A percentile compares a stretch with the other conserved stretches of the same genome.
These are phyloP conservation scores for Xylaria sp. DNA, from an alignment of 2,329 filamentous ascomycete genomes.

Conservation along the genomic window DNA sequence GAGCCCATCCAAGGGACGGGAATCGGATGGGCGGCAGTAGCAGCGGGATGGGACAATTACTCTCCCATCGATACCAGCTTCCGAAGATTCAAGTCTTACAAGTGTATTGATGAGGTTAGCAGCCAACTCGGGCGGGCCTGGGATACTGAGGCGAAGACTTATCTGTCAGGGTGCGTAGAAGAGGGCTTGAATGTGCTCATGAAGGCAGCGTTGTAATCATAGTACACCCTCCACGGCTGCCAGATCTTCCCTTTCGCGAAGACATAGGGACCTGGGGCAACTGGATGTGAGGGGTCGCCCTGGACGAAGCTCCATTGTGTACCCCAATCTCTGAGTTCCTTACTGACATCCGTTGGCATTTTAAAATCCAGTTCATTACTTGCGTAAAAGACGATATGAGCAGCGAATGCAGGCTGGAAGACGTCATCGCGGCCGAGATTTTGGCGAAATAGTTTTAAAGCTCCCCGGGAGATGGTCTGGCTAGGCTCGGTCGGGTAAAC, in stretches of 20 bases:
- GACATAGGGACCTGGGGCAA: background rate
- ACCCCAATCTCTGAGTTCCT: background rate
- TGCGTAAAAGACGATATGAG: background rate
- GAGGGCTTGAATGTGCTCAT: slow-evolving; percentile 6
- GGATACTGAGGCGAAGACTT: background rate
- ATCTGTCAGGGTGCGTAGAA: background rate
- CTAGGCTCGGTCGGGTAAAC: background rate
- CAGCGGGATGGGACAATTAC: slow-evolving; percentile 2
- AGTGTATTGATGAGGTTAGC: background rate
- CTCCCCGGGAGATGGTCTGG: background rate
- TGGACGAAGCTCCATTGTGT: background rate
- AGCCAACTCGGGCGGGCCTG: background rate
- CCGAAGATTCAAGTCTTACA: background rate
- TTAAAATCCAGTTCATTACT: background rate
- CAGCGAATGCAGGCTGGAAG: background rate
- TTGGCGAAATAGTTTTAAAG: background rate
- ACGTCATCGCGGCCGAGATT: background rate
- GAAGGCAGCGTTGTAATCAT: background rate
- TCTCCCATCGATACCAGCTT: background rate
- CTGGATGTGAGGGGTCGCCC: background rate
- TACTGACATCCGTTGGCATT: background rate
- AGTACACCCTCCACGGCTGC: background rate
- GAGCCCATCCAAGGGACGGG: slow-evolving; percentile 2
- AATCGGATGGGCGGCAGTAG: background rate
- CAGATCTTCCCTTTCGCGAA: background rate